Evolutionary conservation across 2,329 filamentous ascomycete species (phyloP), one percentile per base, ranked within the genome.

Genomic region (Ceratocystiopsis brevicomis): DNA sequence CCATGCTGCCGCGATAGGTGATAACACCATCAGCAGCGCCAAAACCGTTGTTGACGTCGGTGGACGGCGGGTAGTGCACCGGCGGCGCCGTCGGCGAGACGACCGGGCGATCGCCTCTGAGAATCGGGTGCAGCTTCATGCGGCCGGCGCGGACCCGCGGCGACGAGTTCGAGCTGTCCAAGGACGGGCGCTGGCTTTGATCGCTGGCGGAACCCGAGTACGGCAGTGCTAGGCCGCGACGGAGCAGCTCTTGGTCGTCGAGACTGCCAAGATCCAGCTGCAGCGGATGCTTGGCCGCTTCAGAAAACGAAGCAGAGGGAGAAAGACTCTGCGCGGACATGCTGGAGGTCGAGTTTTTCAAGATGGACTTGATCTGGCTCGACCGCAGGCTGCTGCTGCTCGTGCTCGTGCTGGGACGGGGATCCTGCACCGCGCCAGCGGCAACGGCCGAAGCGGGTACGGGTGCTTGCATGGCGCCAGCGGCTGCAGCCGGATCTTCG

Each of bases 321-420:
- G 44, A 42, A 11, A 38, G 8, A 9, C 43, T 47, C 12, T 44
- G 43, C 2, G 37, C 39, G 4, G 48, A 46, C 33, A 42, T 13
- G 13, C 43, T 39, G 2, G 44, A 38, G 1, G 34, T 19, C 3
- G 48, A 44, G n/a, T 39, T 41, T 16, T 50, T 50, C 25, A 50
- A 38, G 4, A 45, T 46, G 2, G 48, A 41, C 8, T 44, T 46
- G 21, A 46, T 35, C 4, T 36, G 37, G 6, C 36, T 16, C 6
- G 36, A 37, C 9, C 19, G 36, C 4, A 19, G 16, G 13, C 39
- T 42, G 25, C 25, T 30, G 25, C 25, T 30, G 25, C 25, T 30
- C 25, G 25, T 30, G 25, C 25, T 30, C 25, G 25, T 30, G 25
- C 25, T 30, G 6, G 25, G 25, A 30, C 8, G 25, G 25, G 25